Conservation (phyloP, 106 monocot genomes). For the Triglochin maritima region DNA sequence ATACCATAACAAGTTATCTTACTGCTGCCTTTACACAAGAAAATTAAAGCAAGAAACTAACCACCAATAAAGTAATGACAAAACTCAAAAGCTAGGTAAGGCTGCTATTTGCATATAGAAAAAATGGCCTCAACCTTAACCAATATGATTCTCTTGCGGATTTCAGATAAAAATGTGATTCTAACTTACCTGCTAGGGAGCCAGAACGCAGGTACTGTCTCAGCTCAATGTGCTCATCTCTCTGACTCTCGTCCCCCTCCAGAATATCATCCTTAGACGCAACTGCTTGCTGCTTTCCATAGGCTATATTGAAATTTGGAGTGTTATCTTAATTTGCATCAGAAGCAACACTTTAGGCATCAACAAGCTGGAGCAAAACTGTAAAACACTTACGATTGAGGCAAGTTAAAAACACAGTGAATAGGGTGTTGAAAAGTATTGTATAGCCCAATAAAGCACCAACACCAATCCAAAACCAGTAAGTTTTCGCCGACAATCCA, state of each 20-base stretch:
- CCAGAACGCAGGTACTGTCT: slow-evolving; percentile 49
- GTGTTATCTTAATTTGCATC: background rate
- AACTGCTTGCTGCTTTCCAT: slow-evolving; percentile 71
- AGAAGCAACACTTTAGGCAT: background rate
- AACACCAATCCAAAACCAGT: slow-evolving; percentile 95
- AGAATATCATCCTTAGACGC: slow-evolving; percentile 57
- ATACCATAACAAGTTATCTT: too few relatives aligned
- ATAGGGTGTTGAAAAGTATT: slow-evolving; percentile 70
- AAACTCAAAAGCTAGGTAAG: too few relatives aligned
- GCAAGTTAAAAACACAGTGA: slow-evolving; percentile 67
- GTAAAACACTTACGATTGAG: slow-evolving; percentile 69
- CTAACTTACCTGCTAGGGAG: slow-evolving; percentile 24
- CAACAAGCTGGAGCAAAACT: too few relatives aligned
- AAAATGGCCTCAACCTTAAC: too few relatives aligned
- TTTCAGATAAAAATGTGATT: background rate
- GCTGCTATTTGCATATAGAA: background rate
- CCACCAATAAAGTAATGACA: too few relatives aligned
- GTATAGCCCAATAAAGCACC: slow-evolving; percentile 82
- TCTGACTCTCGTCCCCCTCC: slow-evolving; percentile 43
- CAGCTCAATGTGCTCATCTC: slow-evolving; percentile 36
- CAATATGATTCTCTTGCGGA: too few relatives aligned
- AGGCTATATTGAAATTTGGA: slow-evolving; percentile 35
- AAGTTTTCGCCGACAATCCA: slow-evolving; percentile 55
- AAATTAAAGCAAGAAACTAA: too few relatives aligned
- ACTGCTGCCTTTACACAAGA: too few relatives aligned